These are phyloP conservation scores for Stenogyne calaminthoides DNA, from an alignment of 305 asterid species.

Conservation along the genomic window DNA sequence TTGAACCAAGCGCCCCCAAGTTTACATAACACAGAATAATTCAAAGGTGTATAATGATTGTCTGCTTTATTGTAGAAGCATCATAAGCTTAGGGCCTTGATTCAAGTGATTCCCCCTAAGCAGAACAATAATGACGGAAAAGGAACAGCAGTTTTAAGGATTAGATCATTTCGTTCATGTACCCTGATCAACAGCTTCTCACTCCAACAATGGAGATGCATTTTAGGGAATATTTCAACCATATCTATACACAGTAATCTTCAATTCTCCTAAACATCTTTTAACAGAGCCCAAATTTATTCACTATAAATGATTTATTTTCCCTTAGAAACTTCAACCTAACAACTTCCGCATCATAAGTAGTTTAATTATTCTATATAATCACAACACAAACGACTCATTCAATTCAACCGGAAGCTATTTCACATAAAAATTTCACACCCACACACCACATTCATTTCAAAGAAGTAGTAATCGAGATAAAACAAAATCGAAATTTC, in stretches of 20 bases:
- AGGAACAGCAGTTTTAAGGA: not conserved
- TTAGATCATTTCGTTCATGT: not conserved
- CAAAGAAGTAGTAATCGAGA: not conserved
- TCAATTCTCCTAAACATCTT: slow-evolving; percentile 14
- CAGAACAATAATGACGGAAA: not conserved
- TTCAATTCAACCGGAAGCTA: not conserved
- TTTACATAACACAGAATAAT: not conserved
- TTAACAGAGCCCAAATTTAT: not conserved
- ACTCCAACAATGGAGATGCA: slow-evolving; percentile 2
- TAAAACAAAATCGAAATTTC: not conserved
- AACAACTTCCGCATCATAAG: not conserved
- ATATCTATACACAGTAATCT: not conserved
- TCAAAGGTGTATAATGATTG: not conserved
- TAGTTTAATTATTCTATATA: slow-evolving; percentile 12
- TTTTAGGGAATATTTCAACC: not conserved
- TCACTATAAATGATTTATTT: not conserved
- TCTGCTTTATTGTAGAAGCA: not conserved
- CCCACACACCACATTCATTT: not conserved
- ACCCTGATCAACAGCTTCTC: not conserved
- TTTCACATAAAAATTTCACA: not conserved
- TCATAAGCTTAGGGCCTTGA: not conserved
- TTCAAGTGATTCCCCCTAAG: not conserved
- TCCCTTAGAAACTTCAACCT: not conserved
- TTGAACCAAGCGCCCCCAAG: not conserved
- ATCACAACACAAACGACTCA: not conserved